A percentile compares a stretch with the other conserved stretches of the same genome.
phyloP scores from a whole-genome alignment of 106 monocot genomes.

The Platanthera guangdongensis region DNA sequence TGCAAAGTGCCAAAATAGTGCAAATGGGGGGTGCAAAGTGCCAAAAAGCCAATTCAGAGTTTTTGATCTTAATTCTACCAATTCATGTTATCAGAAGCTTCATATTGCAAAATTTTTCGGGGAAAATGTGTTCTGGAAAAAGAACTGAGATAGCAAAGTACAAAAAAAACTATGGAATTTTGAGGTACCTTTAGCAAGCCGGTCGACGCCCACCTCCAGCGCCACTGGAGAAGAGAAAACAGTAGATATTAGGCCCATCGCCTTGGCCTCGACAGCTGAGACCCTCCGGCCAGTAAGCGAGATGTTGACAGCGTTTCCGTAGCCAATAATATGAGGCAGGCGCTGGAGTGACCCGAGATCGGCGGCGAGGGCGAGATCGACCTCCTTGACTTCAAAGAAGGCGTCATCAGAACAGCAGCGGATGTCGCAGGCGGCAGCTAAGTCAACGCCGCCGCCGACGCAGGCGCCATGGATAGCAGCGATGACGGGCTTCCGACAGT shows the following conservation, averaged over 20 bases:
- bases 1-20: too few relatives aligned
- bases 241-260: conserved; percentile 68
- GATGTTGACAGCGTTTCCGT: conserved; percentile 71
- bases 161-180: too few relatives aligned
- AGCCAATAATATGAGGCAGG: conserved; percentile 70
- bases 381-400: conserved; percentile 83
- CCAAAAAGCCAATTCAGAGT: neutral
- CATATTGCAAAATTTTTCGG: neutral
- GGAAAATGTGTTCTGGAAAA: neutral
- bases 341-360: conserved; percentile 93
- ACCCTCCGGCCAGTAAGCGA: conserved; percentile 75
- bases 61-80: neutral
- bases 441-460: conserved; percentile 80
- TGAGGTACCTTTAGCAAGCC: conserved; percentile 50
- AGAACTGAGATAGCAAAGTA: neutral
- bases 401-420: conserved; percentile 55
- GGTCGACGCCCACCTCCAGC: conserved; percentile 39
- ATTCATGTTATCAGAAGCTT: neutral
- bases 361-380: conserved; percentile 69
- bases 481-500: conserved; percentile 82
- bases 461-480: conserved; percentile 82
- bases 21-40: too few relatives aligned
- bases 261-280: conserved; percentile 54
- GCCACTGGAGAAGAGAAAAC: conserved; percentile 35
- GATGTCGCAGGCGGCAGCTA: conserved; percentile 75